A percentile compares a stretch with the other conserved stretches of the same genome.
Evolutionary conservation across 768 basidiomycete species (phyloP).

Genomic region (Leccinum variicolor): DNA sequence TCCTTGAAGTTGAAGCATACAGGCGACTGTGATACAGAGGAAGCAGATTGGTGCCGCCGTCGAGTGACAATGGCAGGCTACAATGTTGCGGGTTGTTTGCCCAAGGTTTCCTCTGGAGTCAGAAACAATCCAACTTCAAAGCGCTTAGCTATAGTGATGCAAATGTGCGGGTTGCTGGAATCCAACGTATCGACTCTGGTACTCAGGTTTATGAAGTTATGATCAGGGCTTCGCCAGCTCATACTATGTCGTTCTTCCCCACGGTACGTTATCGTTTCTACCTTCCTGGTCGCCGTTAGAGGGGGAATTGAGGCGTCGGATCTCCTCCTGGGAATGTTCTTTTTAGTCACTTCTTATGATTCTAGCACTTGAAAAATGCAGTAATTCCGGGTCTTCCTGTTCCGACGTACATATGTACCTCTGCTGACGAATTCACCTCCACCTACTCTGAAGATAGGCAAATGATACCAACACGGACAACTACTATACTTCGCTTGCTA

Average conservation of each 20-base stretch:
- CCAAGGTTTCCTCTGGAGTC: too few species aligned
- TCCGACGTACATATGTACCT: neutral
- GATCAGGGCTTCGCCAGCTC: neutral
- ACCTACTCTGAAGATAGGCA: neutral
- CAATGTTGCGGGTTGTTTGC: too few species aligned
- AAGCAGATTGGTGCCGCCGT: too few species aligned
- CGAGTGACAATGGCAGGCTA: too few species aligned
- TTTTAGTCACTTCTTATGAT: neutral
- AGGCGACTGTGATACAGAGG: too few species aligned
- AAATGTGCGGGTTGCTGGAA: too few species aligned
- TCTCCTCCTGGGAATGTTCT: neutral
- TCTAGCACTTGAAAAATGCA: neutral
- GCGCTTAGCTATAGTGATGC: too few species aligned
- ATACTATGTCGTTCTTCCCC: neutral
- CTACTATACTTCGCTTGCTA: neutral
- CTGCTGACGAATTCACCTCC: neutral
- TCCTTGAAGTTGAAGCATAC: too few species aligned
- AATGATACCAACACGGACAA: neutral
- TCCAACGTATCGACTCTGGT: too few species aligned
- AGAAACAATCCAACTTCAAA: too few species aligned
- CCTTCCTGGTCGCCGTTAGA: slow-evolving; percentile 1
- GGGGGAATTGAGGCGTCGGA: neutral
- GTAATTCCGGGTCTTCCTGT: neutral
- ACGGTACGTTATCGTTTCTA: neutral
- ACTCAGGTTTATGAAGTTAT: too few species aligned